phyloP scores from a whole-genome alignment of 2,329 filamentous ascomycete species.

The Arthrobotrys iridis region DNA sequence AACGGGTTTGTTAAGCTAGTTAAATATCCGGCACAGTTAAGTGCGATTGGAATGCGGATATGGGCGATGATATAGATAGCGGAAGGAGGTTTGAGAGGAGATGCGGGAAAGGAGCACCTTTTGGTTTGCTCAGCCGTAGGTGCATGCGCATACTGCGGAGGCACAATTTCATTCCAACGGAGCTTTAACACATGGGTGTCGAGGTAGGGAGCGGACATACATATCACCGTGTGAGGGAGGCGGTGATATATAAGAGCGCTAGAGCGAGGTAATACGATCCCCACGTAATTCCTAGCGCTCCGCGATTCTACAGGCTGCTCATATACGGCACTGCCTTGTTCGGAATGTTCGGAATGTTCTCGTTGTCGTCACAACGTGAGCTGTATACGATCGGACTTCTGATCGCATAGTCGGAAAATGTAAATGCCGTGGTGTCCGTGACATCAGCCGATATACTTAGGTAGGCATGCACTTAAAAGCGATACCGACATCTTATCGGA shows the following conservation, averaged over 20 bases:
- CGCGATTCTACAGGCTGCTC: background rate
- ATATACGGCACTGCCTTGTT: background rate
- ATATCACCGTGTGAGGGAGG: slow-evolving; percentile 10
- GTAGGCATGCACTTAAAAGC: background rate
- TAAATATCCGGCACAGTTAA: background rate
- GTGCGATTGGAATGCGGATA: slow-evolving; percentile 29
- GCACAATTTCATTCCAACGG: background rate
- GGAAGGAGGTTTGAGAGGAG: slow-evolving; percentile 7
- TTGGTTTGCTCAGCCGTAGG: slow-evolving; percentile 1
- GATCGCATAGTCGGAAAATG: background rate
- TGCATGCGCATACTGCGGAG: background rate
- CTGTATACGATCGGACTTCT: background rate
- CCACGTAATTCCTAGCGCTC: slow-evolving; percentile 16
- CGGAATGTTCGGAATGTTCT: background rate
- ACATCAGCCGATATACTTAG: background rate
- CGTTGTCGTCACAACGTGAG: background rate
- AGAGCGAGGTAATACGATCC: slow-evolving; percentile 5
- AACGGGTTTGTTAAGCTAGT: background rate
- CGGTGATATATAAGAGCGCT: background rate
- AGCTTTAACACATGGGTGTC: background rate
- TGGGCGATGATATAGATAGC: slow-evolving; percentile 11
- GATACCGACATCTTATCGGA: background rate
- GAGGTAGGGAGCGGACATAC: background rate
- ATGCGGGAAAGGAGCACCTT: background rate
- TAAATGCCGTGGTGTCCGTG: background rate